These are phyloP conservation scores for Penicillium cataractarum DNA, from an alignment of 495 filamentous ascomycete genomes.

Conservation along the genomic window DNA sequence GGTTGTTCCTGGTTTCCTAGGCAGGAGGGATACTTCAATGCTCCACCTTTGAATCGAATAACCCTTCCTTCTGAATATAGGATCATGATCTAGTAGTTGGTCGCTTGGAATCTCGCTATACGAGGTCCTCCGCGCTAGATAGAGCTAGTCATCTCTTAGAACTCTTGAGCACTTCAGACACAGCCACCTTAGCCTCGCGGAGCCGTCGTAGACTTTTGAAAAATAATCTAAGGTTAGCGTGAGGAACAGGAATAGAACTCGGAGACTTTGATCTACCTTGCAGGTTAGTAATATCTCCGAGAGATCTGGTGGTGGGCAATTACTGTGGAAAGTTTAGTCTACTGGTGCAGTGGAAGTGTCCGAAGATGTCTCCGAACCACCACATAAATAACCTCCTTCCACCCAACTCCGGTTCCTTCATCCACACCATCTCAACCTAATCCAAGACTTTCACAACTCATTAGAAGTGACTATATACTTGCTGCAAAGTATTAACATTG, in stretches of 20 bases:
- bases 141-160: too few relatives aligned
- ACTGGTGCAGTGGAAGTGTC: slow-evolving; percentile 19
- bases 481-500: neutral
- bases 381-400: slow-evolving; percentile 15
- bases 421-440: neutral
- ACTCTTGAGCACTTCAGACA: too few relatives aligned
- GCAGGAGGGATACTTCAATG: neutral
- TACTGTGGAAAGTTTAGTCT: neutral
- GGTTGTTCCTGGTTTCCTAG: slow-evolving; percentile 1
- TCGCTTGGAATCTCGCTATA: too few relatives aligned
- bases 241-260: neutral
- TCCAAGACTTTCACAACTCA: neutral
- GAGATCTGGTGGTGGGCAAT: neutral
- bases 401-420: neutral
- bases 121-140: too few relatives aligned
- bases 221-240: neutral
- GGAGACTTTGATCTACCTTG: slow-evolving; percentile 5
- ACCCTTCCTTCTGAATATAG: neutral
- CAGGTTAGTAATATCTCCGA: slow-evolving; percentile 15
- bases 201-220: neutral
- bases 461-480: neutral
- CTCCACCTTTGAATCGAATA: neutral
- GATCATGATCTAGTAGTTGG: too few relatives aligned
- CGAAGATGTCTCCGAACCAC: slow-evolving; percentile 31
- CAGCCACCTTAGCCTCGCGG: neutral